Base-by-base conservation (phyloP, 805 yeast species). In the Wickerhamomyces chambardii region DNA sequence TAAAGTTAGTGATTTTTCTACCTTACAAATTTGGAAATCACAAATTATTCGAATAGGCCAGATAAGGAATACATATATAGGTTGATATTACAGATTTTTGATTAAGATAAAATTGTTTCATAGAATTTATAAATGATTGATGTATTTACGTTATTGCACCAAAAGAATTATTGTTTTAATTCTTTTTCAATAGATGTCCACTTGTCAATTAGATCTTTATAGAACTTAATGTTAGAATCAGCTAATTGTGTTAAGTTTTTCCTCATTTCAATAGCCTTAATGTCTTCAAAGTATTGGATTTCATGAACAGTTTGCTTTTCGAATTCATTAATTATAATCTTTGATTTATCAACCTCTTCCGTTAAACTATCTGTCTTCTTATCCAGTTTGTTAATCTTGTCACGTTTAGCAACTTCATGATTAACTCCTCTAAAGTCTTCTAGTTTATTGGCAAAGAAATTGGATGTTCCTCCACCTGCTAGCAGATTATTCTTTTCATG, bases 201-300 rank as follows among this genome's bases (percentile, higher is more conserved):
- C 39, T 77, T 78, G 17, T 72, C 72, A 35, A 82, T 71, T 52
- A 85, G 64, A 18, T 70, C 71, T 40, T 72, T 68, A 57, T 82
- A 90, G 50, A 84, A 86, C 19, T 70, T 68, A 36, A 84, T 75
- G 56, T 90, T 83, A 41, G 75, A 75, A 44, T 82, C 83, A 33
- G 95, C 83, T 38, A 90, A 63, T n/a, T 71, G 70, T 8, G 75
- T 63, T 59, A 90, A 67, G 2, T 94, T 72, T 22, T 69, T 66
- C 50, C 80, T 78, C 54, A 89, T 66, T 58, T 90, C 97, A 27
- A 68, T 65, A 22, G 84, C 74, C 57, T 87, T 87, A 42, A 85
- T 82, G 17, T 66, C 69, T 47, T 90, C 95, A 66, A 94, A 90
- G 42, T 78, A 63, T 21, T 66, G 61, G 28, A 76, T 67, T 48